These are phyloP conservation scores for Yamadazyma nakazawae DNA, from an alignment of 805 yeast species.

Conservation along the genomic window DNA sequence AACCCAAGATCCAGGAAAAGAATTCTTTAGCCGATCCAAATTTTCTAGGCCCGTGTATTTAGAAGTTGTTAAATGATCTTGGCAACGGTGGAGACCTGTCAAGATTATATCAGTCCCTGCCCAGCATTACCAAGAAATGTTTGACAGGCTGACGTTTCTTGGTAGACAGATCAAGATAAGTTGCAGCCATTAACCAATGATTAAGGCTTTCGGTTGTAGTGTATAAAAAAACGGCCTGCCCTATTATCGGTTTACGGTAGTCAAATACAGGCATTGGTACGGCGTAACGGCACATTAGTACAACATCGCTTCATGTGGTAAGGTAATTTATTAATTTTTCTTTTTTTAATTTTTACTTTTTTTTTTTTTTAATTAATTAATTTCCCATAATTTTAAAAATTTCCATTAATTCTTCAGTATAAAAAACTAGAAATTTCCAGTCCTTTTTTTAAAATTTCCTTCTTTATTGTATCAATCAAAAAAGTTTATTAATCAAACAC, in stretches of 20 bases:
- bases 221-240: neutral
- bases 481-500: neutral
- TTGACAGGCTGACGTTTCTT: too few relatives aligned
- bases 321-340: constrained; percentile 8
- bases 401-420: neutral
- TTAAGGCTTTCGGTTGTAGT: too few relatives aligned
- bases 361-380: constrained; percentile 2
- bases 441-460: neutral
- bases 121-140: too few relatives aligned
- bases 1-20: too few relatives aligned
- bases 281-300: neutral
- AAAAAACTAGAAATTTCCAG: neutral
- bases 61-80: too few relatives aligned
- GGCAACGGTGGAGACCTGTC: too few relatives aligned
- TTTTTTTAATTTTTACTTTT: constrained; percentile 4
- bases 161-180: too few relatives aligned
- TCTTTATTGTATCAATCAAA: neutral
- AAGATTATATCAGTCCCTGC: too few relatives aligned
- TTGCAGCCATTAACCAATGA: too few relatives aligned
- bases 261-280: neutral
- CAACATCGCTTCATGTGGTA: constrained; percentile 3
- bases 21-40: too few relatives aligned
- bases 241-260: neutral
- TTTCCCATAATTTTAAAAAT: neutral
- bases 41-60: too few relatives aligned